phyloP scores from a whole-genome alignment of 441 rosid species.

The Mallotus repandus region DNA sequence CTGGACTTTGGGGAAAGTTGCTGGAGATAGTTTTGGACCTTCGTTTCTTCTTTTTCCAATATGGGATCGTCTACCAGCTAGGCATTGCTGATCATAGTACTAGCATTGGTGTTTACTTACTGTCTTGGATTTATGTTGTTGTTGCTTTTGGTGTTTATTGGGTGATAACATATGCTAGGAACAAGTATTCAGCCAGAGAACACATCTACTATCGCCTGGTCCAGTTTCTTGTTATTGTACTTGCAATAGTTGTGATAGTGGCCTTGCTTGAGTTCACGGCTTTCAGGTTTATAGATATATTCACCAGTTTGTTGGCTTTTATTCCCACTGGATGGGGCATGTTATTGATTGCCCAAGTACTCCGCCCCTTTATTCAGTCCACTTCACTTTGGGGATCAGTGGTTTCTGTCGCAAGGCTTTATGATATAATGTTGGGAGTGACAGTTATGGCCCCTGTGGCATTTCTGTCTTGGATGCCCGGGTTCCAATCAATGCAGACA shows the following conservation, averaged over 20 bases:
- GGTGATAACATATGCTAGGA: slow-evolving; percentile 58
- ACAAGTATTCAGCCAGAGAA: slow-evolving; percentile 64
- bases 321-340: slow-evolving; percentile 92
- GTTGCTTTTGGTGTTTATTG: slow-evolving; percentile 48
- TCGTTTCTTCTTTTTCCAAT: slow-evolving; percentile 92
- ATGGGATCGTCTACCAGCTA: slow-evolving; percentile 79
- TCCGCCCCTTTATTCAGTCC: slow-evolving; percentile 43
- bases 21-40: slow-evolving; percentile 75
- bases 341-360: slow-evolving; percentile 64
- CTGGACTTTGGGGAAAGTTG: slow-evolving; percentile 60
- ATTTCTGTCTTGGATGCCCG: slow-evolving; percentile 89
- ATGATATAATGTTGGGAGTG: slow-evolving; percentile 76
- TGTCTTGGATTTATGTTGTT: slow-evolving; percentile 71
- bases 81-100: slow-evolving; percentile 62
- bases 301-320: slow-evolving; percentile 87
- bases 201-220: slow-evolving; percentile 84
- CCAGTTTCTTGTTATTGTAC: slow-evolving; percentile 65
- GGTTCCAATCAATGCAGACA: slow-evolving; percentile 89
- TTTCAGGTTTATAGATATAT: slow-evolving; percentile 58
- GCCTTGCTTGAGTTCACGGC: slow-evolving; percentile 62
- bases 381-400: slow-evolving; percentile 55
- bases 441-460: slow-evolving; percentile 81
- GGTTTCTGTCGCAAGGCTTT: slow-evolving; percentile 70
- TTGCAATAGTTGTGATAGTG: slow-evolving; percentile 45
- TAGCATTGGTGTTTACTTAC: slow-evolving; percentile 58